These are phyloP conservation scores for Carex arenaria DNA, from an alignment of 202 grass and related monocot species.

Conservation along the genomic window DNA sequence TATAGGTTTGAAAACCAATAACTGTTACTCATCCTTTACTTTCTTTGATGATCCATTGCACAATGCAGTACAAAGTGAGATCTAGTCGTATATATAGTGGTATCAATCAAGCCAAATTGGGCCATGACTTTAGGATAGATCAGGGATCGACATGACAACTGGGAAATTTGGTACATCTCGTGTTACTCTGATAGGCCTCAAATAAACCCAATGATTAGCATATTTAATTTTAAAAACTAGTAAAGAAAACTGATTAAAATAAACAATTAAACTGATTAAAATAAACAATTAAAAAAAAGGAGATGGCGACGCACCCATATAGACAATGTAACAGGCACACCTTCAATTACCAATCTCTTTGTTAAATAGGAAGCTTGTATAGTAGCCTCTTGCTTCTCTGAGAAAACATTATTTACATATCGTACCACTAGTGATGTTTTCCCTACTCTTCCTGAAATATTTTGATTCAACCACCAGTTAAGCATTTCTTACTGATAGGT, in stretches of 20 bases:
- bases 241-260: background rate
- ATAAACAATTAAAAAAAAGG: conserved; percentile 6
- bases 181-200: background rate
- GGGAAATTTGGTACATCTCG: background rate
- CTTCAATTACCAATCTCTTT: conserved; percentile 66
- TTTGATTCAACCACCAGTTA: background rate
- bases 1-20: background rate
- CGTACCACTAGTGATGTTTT: conserved; percentile 76
- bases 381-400: conserved; percentile 77
- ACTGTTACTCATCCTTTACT: background rate
- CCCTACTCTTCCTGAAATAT: conserved; percentile 54
- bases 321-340: conserved; percentile 76
- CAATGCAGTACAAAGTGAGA: background rate
- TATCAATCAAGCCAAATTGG: background rate
- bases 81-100: background rate
- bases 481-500: background rate
- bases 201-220: background rate
- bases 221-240: background rate
- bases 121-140: background rate
- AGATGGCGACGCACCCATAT: conserved; percentile 72
- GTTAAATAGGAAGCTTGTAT: conserved; percentile 76
- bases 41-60: background rate
- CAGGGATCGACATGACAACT: background rate
- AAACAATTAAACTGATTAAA: background rate
- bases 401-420: conserved; percentile 76